phyloP scores from a whole-genome alignment of 257 asterid species.

The Linderniella brevidens region DNA sequence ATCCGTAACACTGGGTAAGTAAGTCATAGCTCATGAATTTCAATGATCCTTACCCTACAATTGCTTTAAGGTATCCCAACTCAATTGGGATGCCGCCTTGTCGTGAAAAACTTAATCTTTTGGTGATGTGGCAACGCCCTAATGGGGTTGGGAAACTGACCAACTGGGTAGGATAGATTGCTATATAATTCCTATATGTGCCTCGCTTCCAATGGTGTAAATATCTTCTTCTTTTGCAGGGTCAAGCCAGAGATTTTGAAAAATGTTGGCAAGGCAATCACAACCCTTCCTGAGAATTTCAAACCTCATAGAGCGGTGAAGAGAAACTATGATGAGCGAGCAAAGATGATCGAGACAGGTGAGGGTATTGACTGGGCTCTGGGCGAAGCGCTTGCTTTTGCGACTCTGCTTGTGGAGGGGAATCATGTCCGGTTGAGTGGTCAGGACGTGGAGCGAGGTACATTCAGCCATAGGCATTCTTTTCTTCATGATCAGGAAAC shows the following conservation, averaged over 20 bases:
- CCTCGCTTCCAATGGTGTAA: no score
- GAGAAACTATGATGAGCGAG: conserved; percentile 77
- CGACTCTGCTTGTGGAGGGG: conserved; percentile 90
- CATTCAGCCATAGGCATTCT: conserved; percentile 94
- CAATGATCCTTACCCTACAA: no score
- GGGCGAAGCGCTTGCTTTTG: conserved; percentile 98
- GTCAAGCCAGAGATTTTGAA: conserved; percentile 90
- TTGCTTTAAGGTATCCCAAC: neutral
- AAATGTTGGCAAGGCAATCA: conserved; percentile 76
- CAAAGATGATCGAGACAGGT: conserved; percentile 92
- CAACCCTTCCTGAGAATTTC: conserved; percentile 65
- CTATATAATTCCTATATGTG: neutral
- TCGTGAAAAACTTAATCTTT: no score
- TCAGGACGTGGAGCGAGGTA: conserved; percentile 98
- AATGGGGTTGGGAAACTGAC: conserved; percentile 9
- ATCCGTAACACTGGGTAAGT: conserved; percentile 86
- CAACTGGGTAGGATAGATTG: no score
- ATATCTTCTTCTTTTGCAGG: conserved; percentile 21
- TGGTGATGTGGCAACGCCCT: no score
- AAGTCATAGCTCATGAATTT: neutral
- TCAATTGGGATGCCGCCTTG: neutral
- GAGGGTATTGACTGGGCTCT: conserved; percentile 98
- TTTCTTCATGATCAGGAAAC: conserved; percentile 92
- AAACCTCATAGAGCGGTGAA: conserved; percentile 86
- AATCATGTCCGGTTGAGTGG: conserved; percentile 98